Base-by-base conservation (phyloP, 495 filamentous ascomycete genomes). In the Penicillium robsamsonii region DNA sequence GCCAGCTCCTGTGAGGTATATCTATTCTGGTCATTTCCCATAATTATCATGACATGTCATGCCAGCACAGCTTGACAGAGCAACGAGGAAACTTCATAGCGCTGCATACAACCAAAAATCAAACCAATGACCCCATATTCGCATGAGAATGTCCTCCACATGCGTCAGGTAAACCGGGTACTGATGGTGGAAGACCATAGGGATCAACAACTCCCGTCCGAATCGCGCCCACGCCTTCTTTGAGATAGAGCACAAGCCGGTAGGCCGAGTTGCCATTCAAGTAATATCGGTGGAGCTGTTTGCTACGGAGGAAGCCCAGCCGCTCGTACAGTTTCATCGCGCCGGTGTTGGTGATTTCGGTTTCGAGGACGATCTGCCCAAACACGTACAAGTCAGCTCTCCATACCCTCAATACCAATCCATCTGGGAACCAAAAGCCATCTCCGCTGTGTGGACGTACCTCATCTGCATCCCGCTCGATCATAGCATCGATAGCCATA, bases 201-300 rank as follows among this genome's bases (percentile, higher is more conserved):
- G 77, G 68, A 48, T 79, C 74, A 55, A 75, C 72, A 44, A 75
- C 69, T 31, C 56, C 57, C 45, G 63, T 77, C 50, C 69, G 58
- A 41, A 77, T 70, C 4, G 71, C 70, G 17, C 72, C 72, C 13
- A 76, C 70, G 27, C 82, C 81, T 58, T 82, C 80, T 70, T 88
- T 96, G 50, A 98, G 74, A 53, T 92, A 88, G 43, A 99, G 72
- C 20, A 97, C 82, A 12, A 99, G 75, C 37, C 95, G 78, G 70
- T 92, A 97, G 2, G 95, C 95, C 42, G 91, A 94, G 70, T 92
- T 97, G 10, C 95, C 95, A 65, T 97, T 97, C 44, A 99, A 71
- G 64, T 99, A 99, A 66, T 99, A 99, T 43, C 95, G 82, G 67
- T 97, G 92, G 40, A 99, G 77, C 45, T 89, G 87, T 74, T 99